Evolutionary conservation across 768 basidiomycete genomes (phyloP).

Genomic region (Dentipellis sp.): DNA sequence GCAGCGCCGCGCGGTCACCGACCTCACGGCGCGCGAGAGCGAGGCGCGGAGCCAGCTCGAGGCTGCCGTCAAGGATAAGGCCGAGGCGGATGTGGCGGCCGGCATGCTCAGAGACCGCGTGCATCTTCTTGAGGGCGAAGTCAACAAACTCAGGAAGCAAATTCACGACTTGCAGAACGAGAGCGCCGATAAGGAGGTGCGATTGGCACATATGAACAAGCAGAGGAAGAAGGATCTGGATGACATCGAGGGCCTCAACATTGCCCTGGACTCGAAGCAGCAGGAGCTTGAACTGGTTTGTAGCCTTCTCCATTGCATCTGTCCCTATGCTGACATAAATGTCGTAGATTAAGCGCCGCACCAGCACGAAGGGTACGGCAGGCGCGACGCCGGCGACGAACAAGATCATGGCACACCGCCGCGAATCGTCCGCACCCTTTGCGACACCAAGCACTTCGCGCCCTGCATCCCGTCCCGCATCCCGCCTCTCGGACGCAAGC

Average conservation of each 20-base stretch:
- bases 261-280: slow-evolving; percentile 89
- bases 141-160: slow-evolving; percentile 49
- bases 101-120: slow-evolving; percentile 41
- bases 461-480: slow-evolving; percentile 7
- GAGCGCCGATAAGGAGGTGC: slow-evolving; percentile 79
- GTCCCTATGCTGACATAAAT: no score
- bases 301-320: slow-evolving; percentile 10
- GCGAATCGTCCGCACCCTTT: slow-evolving; percentile 9
- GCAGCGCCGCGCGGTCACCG: slow-evolving; percentile 36
- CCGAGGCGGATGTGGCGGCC: slow-evolving; percentile 44
- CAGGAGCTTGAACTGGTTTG: slow-evolving; percentile 85
- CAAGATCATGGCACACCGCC: slow-evolving; percentile 10
- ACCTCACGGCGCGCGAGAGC: slow-evolving; percentile 36
- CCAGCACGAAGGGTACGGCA: slow-evolving; percentile 10
- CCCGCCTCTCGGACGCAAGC: slow-evolving; percentile 13
- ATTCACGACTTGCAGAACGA: slow-evolving; percentile 68
- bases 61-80: slow-evolving; percentile 40
- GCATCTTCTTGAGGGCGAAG: slow-evolving; percentile 42
- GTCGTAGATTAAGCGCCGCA: slow-evolving; percentile 10
- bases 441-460: background rate
- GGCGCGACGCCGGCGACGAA: slow-evolving; percentile 7
- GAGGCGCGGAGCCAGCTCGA: slow-evolving; percentile 40
- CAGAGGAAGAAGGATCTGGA: slow-evolving; percentile 60
- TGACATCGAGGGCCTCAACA: slow-evolving; percentile 77
- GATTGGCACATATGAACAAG: slow-evolving; percentile 64